Percentiles rank a stretch among this genome's conserved stretches.
Evolutionary conservation across 495 filamentous ascomycete genomes (phyloP).

Genomic region (Cladorrhinum samala): DNA sequence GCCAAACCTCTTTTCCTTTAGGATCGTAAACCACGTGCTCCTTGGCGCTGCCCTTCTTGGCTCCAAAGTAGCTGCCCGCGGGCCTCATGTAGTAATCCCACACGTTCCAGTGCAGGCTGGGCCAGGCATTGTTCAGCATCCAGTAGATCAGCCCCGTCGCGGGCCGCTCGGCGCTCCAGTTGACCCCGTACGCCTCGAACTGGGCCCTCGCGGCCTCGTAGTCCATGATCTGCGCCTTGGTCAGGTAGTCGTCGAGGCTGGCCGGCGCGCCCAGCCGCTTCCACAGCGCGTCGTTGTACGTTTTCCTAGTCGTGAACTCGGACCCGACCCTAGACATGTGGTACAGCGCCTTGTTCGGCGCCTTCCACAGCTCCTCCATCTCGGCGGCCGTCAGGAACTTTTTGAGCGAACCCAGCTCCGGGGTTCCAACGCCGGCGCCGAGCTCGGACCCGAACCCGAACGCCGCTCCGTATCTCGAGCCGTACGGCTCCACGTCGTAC

Average conservation of each 20-base stretch:
- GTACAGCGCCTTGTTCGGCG: slow-evolving; percentile 46
- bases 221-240: slow-evolving; percentile 33
- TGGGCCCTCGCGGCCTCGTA: slow-evolving; percentile 56
- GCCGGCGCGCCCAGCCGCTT: slow-evolving; percentile 47
- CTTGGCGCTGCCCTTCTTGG: slow-evolving; percentile 44
- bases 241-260: slow-evolving; percentile 47
- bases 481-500: slow-evolving; percentile 39
- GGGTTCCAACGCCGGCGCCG: slow-evolving; percentile 57
- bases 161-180: slow-evolving; percentile 45
- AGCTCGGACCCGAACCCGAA: slow-evolving; percentile 60
- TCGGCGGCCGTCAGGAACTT: slow-evolving; percentile 49
- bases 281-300: slow-evolving; percentile 52
- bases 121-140: slow-evolving; percentile 65
- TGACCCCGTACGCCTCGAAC: slow-evolving; percentile 51
- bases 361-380: slow-evolving; percentile 49
- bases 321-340: slow-evolving; percentile 54
- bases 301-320: slow-evolving; percentile 46
- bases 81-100: slow-evolving; percentile 60
- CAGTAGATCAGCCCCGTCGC: slow-evolving; percentile 61
- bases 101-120: slow-evolving; percentile 59
- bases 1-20: slow-evolving; percentile 34
- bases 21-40: slow-evolving; percentile 57
- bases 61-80: slow-evolving; percentile 54
- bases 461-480: slow-evolving; percentile 44
- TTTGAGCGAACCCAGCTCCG: slow-evolving; percentile 47